Percentiles rank a stretch among this genome's conserved stretches.
These are phyloP conservation scores for Sequoiadendron giganteum DNA, from an alignment of 75 land plant species.

Conservation along the genomic window DNA sequence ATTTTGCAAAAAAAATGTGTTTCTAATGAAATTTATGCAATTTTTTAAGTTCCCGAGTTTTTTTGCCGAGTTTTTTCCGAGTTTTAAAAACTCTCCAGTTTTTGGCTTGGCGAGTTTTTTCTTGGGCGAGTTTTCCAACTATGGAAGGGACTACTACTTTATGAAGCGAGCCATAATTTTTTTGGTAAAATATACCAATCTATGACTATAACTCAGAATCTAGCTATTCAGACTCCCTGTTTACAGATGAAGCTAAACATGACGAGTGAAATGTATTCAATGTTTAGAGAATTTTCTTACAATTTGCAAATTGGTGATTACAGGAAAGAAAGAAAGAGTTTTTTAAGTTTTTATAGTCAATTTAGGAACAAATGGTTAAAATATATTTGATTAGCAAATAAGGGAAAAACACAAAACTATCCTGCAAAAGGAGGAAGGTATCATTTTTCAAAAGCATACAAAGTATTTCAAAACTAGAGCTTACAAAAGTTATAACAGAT, in stretches of 20 bases:
- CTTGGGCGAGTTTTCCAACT: too few relatives aligned
- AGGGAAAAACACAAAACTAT: neutral
- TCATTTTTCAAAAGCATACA: neutral
- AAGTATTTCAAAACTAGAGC: neutral
- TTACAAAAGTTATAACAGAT: neutral
- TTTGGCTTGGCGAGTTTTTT: too few relatives aligned
- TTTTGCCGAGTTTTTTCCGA: too few relatives aligned
- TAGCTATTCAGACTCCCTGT: neutral
- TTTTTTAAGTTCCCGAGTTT: too few relatives aligned
- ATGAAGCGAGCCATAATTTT: neutral
- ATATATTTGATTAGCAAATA: neutral
- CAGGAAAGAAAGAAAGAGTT: neutral
- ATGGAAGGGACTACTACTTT: neutral
- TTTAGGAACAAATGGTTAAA: neutral
- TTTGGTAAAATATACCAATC: neutral
- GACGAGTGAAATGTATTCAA: neutral
- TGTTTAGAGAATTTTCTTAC: neutral
- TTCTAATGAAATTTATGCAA: too few relatives aligned
- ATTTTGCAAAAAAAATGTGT: too few relatives aligned
- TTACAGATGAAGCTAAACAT: neutral
- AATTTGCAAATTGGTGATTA: neutral
- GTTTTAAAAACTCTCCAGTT: too few relatives aligned
- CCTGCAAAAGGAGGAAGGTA: neutral
- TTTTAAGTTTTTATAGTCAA: neutral
- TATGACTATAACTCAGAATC: constrained; percentile 2